Evolutionary conservation across 23 red algal species (phyloP).

Genomic region (Gracilaria vermiculophylla): DNA sequence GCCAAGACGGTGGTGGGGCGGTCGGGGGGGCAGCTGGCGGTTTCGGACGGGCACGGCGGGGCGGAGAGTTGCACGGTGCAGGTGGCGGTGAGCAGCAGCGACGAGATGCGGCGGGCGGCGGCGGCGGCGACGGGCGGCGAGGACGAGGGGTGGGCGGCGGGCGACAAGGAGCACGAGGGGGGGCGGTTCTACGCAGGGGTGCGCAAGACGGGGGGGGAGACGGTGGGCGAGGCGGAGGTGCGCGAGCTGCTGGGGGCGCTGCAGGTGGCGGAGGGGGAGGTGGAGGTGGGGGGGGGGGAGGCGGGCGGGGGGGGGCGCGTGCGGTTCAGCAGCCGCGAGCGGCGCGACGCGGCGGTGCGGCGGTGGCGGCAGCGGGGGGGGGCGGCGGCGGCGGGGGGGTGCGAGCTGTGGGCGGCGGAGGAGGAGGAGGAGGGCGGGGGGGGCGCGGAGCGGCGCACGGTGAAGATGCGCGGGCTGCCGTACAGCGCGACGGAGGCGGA

Average conservation of each 20-base stretch:
- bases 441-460: background rate
- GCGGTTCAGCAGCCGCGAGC: background rate
- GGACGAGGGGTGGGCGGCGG: background rate
- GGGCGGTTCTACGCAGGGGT: background rate
- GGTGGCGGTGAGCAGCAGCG: background rate
- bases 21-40: background rate
- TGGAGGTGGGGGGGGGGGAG: constrained; percentile 5
- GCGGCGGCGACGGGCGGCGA: background rate
- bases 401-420: background rate
- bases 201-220: background rate
- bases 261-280: background rate
- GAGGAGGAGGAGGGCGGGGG: background rate
- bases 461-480: constrained; percentile 88
- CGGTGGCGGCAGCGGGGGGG: background rate
- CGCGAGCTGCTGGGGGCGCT: background rate
- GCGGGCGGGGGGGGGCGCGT: no score
- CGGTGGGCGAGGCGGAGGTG: background rate
- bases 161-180: background rate
- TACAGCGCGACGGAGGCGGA: constrained; percentile 80
- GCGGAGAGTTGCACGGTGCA: background rate
- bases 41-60: background rate
- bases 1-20: constrained; percentile 34
- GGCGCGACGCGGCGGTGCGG: constrained; percentile 19
- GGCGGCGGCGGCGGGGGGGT: background rate
- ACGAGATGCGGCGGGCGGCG: background rate